Evolutionary conservation across 176 grass and related monocot genomes (phyloP), one percentile per base, ranked within the genome.

Genomic region (Cenchrus americanus): DNA sequence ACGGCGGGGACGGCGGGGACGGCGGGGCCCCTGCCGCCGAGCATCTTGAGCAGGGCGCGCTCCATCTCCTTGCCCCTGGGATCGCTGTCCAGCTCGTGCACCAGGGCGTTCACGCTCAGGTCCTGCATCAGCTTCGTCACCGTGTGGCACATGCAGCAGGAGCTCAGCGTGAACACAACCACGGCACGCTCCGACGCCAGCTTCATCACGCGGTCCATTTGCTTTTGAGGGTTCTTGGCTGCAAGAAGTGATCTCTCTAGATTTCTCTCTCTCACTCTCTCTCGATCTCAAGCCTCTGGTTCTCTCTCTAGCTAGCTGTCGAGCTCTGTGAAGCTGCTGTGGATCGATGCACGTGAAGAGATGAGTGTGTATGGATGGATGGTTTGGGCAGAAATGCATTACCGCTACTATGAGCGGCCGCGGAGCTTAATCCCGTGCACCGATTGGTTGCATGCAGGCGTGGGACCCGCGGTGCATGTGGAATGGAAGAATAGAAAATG

Each of bases 71-170:
- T 88, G 49, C 92, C 86, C 8, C 77, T 77, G 5, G 92, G 51
- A 48, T 94, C 88, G 46, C 79, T 46, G 79, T 91, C 88, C 19
- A 94, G 88, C 73, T 94, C 92, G 46, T 91, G 68, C 62, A 94
- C 71, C 37, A 72, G 57, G 3, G 73, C 84, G 44, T 86, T 91
- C 15, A 97, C 94, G 1, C 89, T 66, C n/a, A 97, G 86, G 15
- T 92, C 89, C 14, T 58, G 44, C 67, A 97, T 84, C 17, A 97
- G 89, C 17, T 72, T 86, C 37, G 73, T 88, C 67, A 93, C 84
- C 5, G 88, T 90, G 90, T 94, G 95, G 74, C 84, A 93, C 92
- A 94, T 94, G 85, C 88, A 89, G 82, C 95, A 97, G 3, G 95
- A 94, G 85, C 88, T 97, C 59, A 49, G 59, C 66, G 89, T 97